phyloP scores from a whole-genome alignment of 129 eudicot genomes.

The Centaurea solstitialis region DNA sequence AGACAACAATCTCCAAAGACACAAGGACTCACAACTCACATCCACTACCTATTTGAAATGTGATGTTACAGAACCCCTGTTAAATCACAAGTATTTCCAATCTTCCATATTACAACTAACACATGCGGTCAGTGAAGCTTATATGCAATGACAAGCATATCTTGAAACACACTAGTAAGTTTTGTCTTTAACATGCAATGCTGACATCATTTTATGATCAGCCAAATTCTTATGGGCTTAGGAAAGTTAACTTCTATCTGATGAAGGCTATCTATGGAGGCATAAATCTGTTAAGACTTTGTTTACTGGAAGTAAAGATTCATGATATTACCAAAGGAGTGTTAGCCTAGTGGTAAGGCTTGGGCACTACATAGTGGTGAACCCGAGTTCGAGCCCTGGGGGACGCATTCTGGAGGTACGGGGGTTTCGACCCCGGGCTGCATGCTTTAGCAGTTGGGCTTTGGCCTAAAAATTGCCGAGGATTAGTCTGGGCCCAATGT shows the following conservation, averaged over 20 bases:
- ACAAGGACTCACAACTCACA: neutral
- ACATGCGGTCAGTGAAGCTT: no score
- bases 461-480: no score
- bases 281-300: neutral
- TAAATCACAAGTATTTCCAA: no score
- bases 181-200: neutral
- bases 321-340: no score
- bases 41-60: neutral
- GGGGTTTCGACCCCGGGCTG: no score
- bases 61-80: neutral
- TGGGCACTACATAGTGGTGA: no score
- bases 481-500: no score
- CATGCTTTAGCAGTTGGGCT: no score
- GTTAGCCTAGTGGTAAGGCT: no score
- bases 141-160: neutral
- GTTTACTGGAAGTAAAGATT: slow-evolving; percentile 5
- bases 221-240: neutral
- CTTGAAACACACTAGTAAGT: neutral
- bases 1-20: neutral
- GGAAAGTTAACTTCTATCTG: neutral
- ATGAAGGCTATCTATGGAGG: neutral
- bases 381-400: no score
- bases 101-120: no score
- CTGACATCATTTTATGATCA: neutral
- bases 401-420: no score